Evolutionary conservation across 257 asterid species (phyloP).

Genomic region (Fraxinus anomala): DNA sequence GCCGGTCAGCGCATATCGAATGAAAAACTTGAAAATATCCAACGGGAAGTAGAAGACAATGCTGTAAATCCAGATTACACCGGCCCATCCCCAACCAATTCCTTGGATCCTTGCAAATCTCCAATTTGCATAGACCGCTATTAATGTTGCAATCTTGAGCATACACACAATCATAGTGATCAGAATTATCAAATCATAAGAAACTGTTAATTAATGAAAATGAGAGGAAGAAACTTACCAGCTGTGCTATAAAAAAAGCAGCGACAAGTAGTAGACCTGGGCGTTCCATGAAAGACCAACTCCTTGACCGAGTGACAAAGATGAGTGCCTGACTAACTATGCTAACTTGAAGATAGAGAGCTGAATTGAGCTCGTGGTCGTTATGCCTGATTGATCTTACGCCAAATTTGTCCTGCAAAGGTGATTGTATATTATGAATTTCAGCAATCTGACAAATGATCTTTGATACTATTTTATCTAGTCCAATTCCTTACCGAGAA

Average conservation of each 20-base stretch:
- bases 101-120: constrained; percentile 49
- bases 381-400: constrained; percentile 41
- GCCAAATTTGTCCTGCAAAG: constrained; percentile 40
- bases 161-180: background rate
- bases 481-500: constrained; percentile 38
- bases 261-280: constrained; percentile 53
- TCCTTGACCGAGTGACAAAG: constrained; percentile 61
- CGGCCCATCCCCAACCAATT: constrained; percentile 72
- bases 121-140: constrained; percentile 59
- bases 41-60: constrained; percentile 52
- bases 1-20: constrained; percentile 44
- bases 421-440: background rate
- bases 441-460: background rate
- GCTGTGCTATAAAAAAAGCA: constrained; percentile 50
- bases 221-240: constrained; percentile 32
- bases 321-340: constrained; percentile 63
- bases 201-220: background rate
- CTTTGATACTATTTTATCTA: background rate
- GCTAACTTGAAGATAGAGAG: constrained; percentile 60
- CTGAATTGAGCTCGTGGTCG: constrained; percentile 42
- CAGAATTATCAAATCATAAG: background rate
- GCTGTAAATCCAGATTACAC: constrained; percentile 58
- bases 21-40: constrained; percentile 48
- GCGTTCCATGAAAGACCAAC: constrained; percentile 59
- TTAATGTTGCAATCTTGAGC: constrained; percentile 40